Conservation (phyloP, 2,329 filamentous ascomycete genomes). For the Cyphellophora attinorum region DNA sequence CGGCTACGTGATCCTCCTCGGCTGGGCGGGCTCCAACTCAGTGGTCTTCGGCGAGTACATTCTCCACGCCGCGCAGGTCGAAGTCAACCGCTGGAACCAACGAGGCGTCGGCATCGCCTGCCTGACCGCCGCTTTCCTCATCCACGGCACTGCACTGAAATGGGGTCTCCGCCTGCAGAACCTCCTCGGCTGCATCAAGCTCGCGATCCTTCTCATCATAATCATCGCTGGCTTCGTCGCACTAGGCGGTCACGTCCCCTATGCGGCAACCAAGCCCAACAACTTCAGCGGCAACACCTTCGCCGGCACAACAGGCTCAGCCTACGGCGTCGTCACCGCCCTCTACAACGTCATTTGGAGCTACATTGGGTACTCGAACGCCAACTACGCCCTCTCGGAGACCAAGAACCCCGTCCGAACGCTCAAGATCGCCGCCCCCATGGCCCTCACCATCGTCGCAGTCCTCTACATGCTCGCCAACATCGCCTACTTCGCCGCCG, state of each 20-base stretch:
- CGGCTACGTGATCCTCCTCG: conserved; percentile 40
- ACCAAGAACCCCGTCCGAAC: conserved; percentile 49
- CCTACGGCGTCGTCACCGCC: conserved; percentile 39
- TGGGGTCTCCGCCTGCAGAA: conserved; percentile 41
- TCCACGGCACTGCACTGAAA: conserved; percentile 38
- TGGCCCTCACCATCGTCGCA: conserved; percentile 45
- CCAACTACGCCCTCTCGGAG: conserved; percentile 48
- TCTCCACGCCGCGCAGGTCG: conserved; percentile 33
- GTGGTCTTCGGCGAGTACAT: conserved; percentile 44
- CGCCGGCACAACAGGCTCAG: conserved; percentile 30
- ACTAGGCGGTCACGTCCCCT: conserved; percentile 27
- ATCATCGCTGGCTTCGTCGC: conserved; percentile 35
- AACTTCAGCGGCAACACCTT: conserved; percentile 26
- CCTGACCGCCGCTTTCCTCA: conserved; percentile 37
- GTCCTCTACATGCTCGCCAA: conserved; percentile 49
- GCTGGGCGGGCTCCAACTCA: conserved; percentile 44
- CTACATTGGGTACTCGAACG: conserved; percentile 46
- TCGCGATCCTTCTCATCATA: conserved; percentile 39
- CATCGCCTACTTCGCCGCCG: conserved; percentile 50
- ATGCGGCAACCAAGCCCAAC: conserved; percentile 17
- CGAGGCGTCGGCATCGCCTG: conserved; percentile 38
- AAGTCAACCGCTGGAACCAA: conserved; percentile 34
- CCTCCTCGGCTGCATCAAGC: conserved; percentile 39
- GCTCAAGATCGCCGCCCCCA: conserved; percentile 46
- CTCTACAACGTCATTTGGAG: conserved; percentile 49